phyloP scores from a whole-genome alignment of 177 flowering plant genomes.

The Vitis hybrid region DNA sequence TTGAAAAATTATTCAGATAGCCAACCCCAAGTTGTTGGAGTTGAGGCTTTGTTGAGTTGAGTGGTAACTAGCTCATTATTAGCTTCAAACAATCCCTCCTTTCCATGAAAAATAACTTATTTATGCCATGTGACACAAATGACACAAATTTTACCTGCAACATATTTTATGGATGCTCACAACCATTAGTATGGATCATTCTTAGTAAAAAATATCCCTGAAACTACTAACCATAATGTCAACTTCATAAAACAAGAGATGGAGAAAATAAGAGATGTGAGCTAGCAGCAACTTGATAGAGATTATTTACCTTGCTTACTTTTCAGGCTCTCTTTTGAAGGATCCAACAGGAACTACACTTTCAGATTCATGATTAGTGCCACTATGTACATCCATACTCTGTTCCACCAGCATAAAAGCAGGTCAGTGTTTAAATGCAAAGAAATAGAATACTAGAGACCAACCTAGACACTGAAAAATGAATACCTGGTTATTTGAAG shows the following conservation, averaged over 20 bases:
- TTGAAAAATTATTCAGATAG: no score
- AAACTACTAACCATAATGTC: neutral
- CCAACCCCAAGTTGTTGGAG: no score
- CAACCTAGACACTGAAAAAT: neutral
- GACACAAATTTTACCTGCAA: no score
- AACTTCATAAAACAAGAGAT: neutral
- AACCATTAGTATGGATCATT: neutral
- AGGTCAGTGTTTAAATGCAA: neutral
- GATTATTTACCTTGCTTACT: conserved; percentile 41
- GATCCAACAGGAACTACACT: conserved; percentile 53
- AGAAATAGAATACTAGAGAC: neutral
- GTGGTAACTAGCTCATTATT: no score
- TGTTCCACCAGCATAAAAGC: conserved; percentile 26
- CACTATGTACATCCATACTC: conserved; percentile 38
- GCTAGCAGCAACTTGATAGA: neutral
- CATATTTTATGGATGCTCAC: no score
- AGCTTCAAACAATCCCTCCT: no score
- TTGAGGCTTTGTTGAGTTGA: no score
- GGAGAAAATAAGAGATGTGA: conserved; percentile 1
- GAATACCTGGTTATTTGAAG: conserved; percentile 63
- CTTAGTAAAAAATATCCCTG: neutral
- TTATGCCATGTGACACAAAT: no score
- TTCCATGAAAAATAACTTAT: no score
- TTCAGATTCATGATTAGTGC: conserved; percentile 41
- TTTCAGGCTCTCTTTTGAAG: conserved; percentile 47